Evolutionary conservation across 768 basidiomycete genomes (phyloP), one percentile per base, ranked within the genome.

Genomic region (Suillus fuscotomentosus): DNA sequence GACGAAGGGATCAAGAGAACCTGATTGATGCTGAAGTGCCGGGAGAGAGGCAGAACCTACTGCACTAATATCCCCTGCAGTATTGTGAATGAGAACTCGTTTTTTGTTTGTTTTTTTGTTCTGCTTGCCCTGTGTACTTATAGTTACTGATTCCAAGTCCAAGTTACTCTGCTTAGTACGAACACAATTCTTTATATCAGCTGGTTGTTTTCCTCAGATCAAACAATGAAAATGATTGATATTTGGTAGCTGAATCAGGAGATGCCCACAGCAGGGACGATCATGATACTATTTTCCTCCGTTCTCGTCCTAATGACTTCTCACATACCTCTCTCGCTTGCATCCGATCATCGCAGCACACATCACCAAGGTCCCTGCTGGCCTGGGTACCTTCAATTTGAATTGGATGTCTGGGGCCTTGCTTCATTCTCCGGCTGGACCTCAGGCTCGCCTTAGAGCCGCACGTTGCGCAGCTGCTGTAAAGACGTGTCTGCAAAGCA

Each of bases 281-380:
- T 59, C 57, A 42, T 59, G 24, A 59, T 59, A 42, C 41, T 59
- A 31, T 27, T 42, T 38, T 27, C 20, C 63, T 66, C 11, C 56
- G 57, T 50, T 62, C 57, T 36, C 31, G 65, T 39, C 68, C 68
- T 27, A 65, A 47, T 48, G 63, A 34, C 27, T 64, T 43, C 39
- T 59, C 38, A 36, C 43, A 67, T 20, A 65, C 57, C 45, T 68
- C 66, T 14, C 65, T 59, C 15, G 51, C 15, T 31, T 13, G 69
- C 70, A 76, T 65, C 73, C 73, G 7, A 62, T 68, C 75, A 76
- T 75, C 13, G 72, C 75, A 9, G 75, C 75, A 57, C 74, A 75
- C 69, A 9, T 66, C 69, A 17, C 63, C 61, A 20, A 69, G 24
- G 15, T 51, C 11, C 39, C 66, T 17, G 48, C 51, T 41, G 34